Evolutionary conservation across 2,329 filamentous ascomycete species (phyloP).

Genomic region (Septoria petroselini): DNA sequence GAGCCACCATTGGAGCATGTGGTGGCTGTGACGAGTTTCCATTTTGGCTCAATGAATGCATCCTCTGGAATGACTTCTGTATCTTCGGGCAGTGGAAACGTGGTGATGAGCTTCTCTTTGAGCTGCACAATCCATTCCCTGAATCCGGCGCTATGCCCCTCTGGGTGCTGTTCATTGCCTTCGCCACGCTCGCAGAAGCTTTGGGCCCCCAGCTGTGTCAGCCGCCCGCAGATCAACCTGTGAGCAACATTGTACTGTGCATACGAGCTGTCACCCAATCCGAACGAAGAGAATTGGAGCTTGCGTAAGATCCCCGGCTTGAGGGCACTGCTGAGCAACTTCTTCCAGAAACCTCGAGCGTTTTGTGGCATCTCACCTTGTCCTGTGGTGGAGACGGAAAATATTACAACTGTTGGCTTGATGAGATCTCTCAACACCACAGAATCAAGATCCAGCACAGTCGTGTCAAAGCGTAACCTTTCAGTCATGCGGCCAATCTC

Average conservation of each 20-base stretch:
- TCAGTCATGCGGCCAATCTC: conserved; percentile 73
- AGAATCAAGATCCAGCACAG: conserved; percentile 72
- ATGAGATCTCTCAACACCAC: conserved; percentile 58
- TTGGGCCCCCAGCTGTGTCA: conserved; percentile 77
- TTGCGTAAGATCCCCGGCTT: conserved; percentile 64
- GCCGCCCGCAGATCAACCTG: conserved; percentile 78
- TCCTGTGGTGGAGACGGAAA: conserved; percentile 87
- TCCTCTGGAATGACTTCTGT: conserved; percentile 69
- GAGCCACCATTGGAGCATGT: background rate
- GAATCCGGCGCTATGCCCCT: conserved; percentile 61
- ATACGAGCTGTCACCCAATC: conserved; percentile 92
- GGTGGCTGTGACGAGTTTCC: conserved; percentile 48
- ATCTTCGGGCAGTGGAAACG: conserved; percentile 66
- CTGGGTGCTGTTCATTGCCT: conserved; percentile 87
- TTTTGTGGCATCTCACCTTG: conserved; percentile 92
- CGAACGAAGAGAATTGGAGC: conserved; percentile 79
- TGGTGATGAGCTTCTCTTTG: conserved; percentile 61
- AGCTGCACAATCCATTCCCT: conserved; percentile 53
- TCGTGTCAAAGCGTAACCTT: conserved; percentile 73
- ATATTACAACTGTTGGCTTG: conserved; percentile 60
- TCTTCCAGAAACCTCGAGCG: conserved; percentile 77
- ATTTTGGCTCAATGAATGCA: conserved; percentile 72
- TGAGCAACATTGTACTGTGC: conserved; percentile 91
- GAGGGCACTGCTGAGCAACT: conserved; percentile 74
- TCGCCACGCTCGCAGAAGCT: conserved; percentile 77